Evolutionary conservation across 225 moss, liverwort and hornwort genomes (phyloP), one percentile per base, ranked within the genome.

Genomic region (Rhytidiadelphus loreus): DNA sequence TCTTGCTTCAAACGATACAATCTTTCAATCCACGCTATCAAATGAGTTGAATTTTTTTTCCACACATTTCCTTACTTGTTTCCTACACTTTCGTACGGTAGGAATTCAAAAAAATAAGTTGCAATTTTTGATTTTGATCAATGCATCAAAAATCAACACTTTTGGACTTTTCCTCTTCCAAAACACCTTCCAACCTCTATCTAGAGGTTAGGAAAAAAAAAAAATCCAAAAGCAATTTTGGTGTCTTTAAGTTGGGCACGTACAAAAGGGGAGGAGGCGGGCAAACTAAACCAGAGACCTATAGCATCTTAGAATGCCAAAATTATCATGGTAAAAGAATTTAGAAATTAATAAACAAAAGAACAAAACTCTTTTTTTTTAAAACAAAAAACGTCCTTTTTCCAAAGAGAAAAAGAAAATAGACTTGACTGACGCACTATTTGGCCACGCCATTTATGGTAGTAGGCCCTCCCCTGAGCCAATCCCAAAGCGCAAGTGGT

Each of bases 221-320:
- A 74, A 33, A 76, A 76, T 35, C 5, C 22, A 13, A 22, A 52
- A 76, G 13, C 14, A 52, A 76, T 76, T 52, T 14, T 53, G 9
- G 15, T 77, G 9, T 14, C 14, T 35, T 23, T 23, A 4, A 3
- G 0, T 48, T 48, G 48, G 11, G 0, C 2, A 30, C 6, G 0
- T 18, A 12, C 1, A 7, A 7, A 14, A 5, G 7, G 3, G 6
- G 11, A 1, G 25, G 2, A 4, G 17, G 3, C n/a, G n/a, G n/a
- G 24, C 29, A 3, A 46, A 46, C 14, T 18, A 18, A 30, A 0
- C 74, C 32, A 76, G 6, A 23, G 13, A 13, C 22, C 22, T 2
- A 0, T 35, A 35, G 15, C 53, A 3, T 37, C 53, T 33, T 53
- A 5, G 1, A 3, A 37, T 77, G 37, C 53, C 53, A 23, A 14